phyloP scores from a whole-genome alignment of 2,329 filamentous ascomycete species.

The Epichloe gansuensis region DNA sequence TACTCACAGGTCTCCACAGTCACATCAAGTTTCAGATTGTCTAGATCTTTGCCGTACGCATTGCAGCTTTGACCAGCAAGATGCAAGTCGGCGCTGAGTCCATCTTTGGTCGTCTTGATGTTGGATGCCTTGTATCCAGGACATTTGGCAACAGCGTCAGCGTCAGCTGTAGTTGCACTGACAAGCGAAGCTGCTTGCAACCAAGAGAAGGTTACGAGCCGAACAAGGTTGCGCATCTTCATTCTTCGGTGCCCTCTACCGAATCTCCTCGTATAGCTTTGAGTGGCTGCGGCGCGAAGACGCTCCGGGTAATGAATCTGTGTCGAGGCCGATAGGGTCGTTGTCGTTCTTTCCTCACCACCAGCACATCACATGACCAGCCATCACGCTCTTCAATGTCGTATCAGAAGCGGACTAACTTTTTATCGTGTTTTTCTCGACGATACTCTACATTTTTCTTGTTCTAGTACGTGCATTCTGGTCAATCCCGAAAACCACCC shows the following conservation, averaged over 20 bases:
- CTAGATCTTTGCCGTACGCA: slow-evolving; percentile 44
- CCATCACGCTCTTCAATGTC: too few species aligned
- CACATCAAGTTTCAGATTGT: slow-evolving; percentile 17
- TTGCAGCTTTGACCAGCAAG: slow-evolving; percentile 62
- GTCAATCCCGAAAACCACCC: too few species aligned
- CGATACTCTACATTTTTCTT: too few species aligned
- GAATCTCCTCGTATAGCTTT: too few species aligned
- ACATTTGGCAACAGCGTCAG: slow-evolving; percentile 25
- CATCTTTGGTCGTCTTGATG: slow-evolving; percentile 35
- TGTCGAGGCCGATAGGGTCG: too few species aligned
- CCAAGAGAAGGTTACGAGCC: not conserved
- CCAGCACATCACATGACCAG: too few species aligned
- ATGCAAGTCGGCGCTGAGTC: slow-evolving; percentile 53
- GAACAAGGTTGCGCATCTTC: not conserved
- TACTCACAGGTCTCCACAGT: slow-evolving; percentile 18
- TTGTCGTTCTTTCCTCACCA: too few species aligned
- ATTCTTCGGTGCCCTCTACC: not conserved
- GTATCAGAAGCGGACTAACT: too few species aligned
- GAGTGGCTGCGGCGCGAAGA: too few species aligned
- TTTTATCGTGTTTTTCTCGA: too few species aligned
- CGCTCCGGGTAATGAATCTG: too few species aligned
- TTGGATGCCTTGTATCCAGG: slow-evolving; percentile 56
- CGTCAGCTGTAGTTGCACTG: not conserved
- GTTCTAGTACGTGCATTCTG: too few species aligned
- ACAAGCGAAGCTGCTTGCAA: not conserved